Evolutionary conservation across 139 green algal genomes (phyloP).

Genomic region (Limnomonas spitsbergensis): DNA sequence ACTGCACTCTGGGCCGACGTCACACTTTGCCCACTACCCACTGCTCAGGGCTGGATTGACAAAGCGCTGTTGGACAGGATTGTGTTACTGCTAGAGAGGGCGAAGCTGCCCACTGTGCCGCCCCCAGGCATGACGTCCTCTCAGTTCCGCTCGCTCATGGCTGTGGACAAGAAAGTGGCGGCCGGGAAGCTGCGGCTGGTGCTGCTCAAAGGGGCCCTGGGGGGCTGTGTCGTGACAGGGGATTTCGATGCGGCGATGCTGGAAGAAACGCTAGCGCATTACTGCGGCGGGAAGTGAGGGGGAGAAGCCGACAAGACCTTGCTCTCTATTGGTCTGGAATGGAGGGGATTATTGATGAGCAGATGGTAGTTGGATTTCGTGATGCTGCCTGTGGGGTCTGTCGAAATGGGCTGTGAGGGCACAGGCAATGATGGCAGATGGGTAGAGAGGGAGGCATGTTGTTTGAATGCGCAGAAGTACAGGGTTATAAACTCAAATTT

Average conservation of each 20-base stretch:
- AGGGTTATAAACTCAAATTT: too few relatives aligned
- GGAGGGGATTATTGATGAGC: too few relatives aligned
- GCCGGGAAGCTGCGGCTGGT: conserved; percentile 89
- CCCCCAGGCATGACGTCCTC: conserved; percentile 66
- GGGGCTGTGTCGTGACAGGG: conserved; percentile 89
- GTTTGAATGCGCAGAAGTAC: too few relatives aligned
- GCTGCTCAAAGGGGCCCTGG: conserved; percentile 88
- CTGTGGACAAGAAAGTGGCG: conserved; percentile 95
- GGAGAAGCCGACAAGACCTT: too few relatives aligned
- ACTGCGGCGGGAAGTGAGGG: conserved; percentile 55
- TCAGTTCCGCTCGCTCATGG: conserved; percentile 87
- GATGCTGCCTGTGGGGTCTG: too few relatives aligned
- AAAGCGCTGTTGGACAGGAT: conserved; percentile 64
- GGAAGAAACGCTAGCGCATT: conserved; percentile 78
- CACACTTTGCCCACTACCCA: too few relatives aligned
- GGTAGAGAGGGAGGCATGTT: too few relatives aligned
- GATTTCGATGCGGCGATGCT: conserved; percentile 85
- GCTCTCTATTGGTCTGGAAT: too few relatives aligned
- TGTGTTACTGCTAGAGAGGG: conserved; percentile 60
- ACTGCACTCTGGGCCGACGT: too few relatives aligned
- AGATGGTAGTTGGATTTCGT: too few relatives aligned
- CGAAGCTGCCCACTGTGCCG: conserved; percentile 60
- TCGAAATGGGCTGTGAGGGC: too few relatives aligned
- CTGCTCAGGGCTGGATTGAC: conserved; percentile 95
- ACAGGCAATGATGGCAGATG: too few relatives aligned